Conservation (phyloP, 2,329 filamentous ascomycete genomes). For the Epichloe uncinata region DNA sequence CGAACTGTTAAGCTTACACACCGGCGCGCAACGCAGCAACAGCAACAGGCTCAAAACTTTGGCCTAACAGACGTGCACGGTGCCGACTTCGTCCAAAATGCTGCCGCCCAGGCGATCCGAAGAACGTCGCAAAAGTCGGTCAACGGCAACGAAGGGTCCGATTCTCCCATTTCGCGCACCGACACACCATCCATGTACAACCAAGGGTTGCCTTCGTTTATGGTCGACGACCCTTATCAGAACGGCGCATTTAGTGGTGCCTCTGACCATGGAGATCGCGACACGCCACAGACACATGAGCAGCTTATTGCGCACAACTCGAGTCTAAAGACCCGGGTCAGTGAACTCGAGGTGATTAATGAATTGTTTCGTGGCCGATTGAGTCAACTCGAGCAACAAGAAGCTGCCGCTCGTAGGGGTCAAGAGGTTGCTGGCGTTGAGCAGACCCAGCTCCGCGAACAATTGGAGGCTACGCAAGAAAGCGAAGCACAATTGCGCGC, state of each 20-base stretch:
- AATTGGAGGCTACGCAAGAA: slow-evolving; percentile 35
- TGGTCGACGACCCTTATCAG: slow-evolving; percentile 59
- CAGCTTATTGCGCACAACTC: slow-evolving; percentile 69
- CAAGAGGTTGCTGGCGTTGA: slow-evolving; percentile 42
- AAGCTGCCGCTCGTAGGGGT: slow-evolving; percentile 51
- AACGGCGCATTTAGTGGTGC: slow-evolving; percentile 22
- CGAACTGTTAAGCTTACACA: background rate
- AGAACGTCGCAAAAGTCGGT: slow-evolving; percentile 58
- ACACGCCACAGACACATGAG: slow-evolving; percentile 66
- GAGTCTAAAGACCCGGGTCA: slow-evolving; percentile 85
- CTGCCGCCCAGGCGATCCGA: slow-evolving; percentile 36
- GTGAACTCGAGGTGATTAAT: slow-evolving; percentile 90
- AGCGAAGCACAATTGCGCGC: slow-evolving; percentile 35
- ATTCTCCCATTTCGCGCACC: slow-evolving; percentile 68
- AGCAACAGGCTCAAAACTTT: slow-evolving; percentile 28
- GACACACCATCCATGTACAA: slow-evolving; percentile 65
- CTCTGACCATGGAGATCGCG: slow-evolving; percentile 43
- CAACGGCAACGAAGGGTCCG: slow-evolving; percentile 61
- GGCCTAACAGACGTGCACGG: slow-evolving; percentile 39
- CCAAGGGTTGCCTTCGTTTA: slow-evolving; percentile 67
- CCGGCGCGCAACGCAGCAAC: slow-evolving; percentile 12
- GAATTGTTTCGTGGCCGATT: slow-evolving; percentile 66
- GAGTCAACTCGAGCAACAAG: slow-evolving; percentile 65
- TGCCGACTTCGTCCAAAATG: slow-evolving; percentile 38
- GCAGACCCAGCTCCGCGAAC: slow-evolving; percentile 41